Conservation (phyloP, 139 green algal genomes). For the Coccomyxa sp. region DNA sequence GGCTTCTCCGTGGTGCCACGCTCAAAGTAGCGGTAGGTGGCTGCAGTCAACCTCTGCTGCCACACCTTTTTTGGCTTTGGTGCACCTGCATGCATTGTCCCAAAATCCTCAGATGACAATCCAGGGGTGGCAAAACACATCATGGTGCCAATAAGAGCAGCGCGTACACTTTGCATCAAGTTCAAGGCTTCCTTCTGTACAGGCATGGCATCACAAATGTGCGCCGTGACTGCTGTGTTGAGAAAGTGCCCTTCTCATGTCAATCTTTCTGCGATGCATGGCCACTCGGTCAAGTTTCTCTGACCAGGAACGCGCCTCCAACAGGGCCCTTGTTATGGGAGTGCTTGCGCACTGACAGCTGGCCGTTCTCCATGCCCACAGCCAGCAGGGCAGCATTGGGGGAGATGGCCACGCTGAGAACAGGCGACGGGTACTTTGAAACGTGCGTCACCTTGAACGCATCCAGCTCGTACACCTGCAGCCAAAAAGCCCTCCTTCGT, state of each 20-base stretch:
- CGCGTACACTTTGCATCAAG: too few species aligned
- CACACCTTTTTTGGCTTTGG: not conserved
- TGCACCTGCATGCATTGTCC: conserved; percentile 17
- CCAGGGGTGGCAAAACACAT: not conserved
- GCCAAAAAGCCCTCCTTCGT: not conserved
- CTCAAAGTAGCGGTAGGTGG: conserved; percentile 82
- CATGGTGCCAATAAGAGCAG: too few species aligned
- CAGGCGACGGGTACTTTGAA: conserved; percentile 70
- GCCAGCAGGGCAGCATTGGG: conserved; percentile 68
- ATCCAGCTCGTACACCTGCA: conserved; percentile 82
- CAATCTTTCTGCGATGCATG: too few species aligned
- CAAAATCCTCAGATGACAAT: not conserved
- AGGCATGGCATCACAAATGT: too few species aligned
- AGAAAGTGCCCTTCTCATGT: too few species aligned
- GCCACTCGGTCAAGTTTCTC: too few species aligned
- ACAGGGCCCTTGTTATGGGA: conserved; percentile 4
- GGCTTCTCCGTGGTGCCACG: conserved; percentile 60
- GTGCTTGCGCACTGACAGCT: conserved; percentile 64
- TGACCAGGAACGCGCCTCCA: too few species aligned
- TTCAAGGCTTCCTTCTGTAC: too few species aligned
- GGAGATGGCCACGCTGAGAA: conserved; percentile 71
- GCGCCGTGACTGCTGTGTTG: too few species aligned
- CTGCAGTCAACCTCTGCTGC: conserved; percentile 53
- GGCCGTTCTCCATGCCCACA: conserved; percentile 81
- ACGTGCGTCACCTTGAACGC: conserved; percentile 72